A percentile compares a stretch with the other conserved stretches of the same genome.
Conservation (phyloP, 2,329 filamentous ascomycete species). For the Xylariaceae sp. region DNA sequence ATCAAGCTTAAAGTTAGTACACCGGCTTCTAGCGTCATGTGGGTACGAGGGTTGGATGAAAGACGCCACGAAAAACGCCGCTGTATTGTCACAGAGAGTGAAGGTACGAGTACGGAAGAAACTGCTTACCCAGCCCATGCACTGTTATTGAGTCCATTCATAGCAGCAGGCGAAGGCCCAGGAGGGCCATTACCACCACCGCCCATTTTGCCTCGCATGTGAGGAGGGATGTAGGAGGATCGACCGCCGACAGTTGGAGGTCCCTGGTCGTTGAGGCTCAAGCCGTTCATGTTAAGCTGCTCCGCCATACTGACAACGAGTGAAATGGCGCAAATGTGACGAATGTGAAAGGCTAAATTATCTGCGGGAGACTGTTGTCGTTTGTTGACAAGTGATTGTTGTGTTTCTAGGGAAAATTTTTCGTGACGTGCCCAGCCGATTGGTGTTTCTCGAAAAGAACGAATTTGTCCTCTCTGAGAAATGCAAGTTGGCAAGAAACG, state of each 20-base stretch:
- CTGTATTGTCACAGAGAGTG: too few relatives aligned
- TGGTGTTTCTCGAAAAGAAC: slow-evolving; percentile 41
- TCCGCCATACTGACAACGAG: slow-evolving; percentile 71
- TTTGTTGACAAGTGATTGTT: slow-evolving; percentile 19
- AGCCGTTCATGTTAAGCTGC: slow-evolving; percentile 81
- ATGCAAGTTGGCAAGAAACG: slow-evolving; percentile 30
- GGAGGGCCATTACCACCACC: slow-evolving; percentile 38
- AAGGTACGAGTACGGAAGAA: slow-evolving; percentile 1
- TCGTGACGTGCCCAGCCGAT: slow-evolving; percentile 40
- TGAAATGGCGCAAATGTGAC: slow-evolving; percentile 18
- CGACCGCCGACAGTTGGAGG: slow-evolving; percentile 49
- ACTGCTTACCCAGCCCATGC: slow-evolving; percentile 67
- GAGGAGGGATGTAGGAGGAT: slow-evolving; percentile 85
- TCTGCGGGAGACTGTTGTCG: slow-evolving; percentile 19
- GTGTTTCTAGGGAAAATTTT: slow-evolving; percentile 32
- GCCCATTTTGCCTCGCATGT: slow-evolving; percentile 71
- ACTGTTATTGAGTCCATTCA: slow-evolving; percentile 64
- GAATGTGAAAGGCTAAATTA: slow-evolving; percentile 20
- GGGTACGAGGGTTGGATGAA: background rate
- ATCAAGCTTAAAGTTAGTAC: slow-evolving; percentile 12
- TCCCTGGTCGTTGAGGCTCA: slow-evolving; percentile 65
- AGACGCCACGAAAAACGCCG: background rate
- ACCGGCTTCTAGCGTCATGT: background rate
- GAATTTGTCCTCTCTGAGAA: slow-evolving; percentile 39
- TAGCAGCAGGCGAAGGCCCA: slow-evolving; percentile 45